Conservation (phyloP, 345 rosid genomes). For the Nephelium lappaceum region DNA sequence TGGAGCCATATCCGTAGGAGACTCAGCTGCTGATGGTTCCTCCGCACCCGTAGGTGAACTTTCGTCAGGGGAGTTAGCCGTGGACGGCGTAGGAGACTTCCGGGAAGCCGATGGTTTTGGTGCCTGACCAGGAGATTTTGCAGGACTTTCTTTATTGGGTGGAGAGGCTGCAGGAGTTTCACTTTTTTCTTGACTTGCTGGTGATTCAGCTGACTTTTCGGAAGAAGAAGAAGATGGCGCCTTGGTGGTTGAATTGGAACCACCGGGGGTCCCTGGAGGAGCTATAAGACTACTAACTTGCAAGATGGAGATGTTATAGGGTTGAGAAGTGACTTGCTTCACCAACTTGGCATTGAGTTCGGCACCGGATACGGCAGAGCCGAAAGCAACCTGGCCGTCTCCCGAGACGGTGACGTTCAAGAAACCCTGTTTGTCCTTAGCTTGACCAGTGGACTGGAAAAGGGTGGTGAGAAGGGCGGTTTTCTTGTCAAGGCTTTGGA, state of each 20-base stretch:
- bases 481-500: conserved; percentile 19
- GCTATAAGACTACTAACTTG: conserved; percentile 36
- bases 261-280: conserved; percentile 1
- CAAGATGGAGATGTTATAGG: conserved; percentile 37
- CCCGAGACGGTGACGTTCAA: conserved; percentile 29
- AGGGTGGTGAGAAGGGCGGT: conserved; percentile 33
- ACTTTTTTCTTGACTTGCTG: background rate
- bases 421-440: conserved; percentile 33
- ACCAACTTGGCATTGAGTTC: conserved; percentile 22
- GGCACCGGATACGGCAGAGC: conserved; percentile 32
- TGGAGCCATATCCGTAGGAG: background rate
- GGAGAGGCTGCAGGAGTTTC: background rate
- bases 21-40: background rate
- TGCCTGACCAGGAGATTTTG: background rate
- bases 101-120: background rate
- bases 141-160: background rate
- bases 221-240: background rate
- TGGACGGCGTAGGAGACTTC: background rate
- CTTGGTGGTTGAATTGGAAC: background rate
- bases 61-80: background rate
- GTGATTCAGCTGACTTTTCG: background rate
- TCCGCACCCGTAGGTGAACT: background rate
- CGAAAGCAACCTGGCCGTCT: conserved; percentile 19
- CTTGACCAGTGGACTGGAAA: conserved; percentile 38
- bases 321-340: conserved; percentile 24